Percentiles rank a stretch among this genome's conserved stretches.
phyloP scores from a whole-genome alignment of 2,329 filamentous ascomycete genomes.

The Arthrobotrys musiformis region DNA sequence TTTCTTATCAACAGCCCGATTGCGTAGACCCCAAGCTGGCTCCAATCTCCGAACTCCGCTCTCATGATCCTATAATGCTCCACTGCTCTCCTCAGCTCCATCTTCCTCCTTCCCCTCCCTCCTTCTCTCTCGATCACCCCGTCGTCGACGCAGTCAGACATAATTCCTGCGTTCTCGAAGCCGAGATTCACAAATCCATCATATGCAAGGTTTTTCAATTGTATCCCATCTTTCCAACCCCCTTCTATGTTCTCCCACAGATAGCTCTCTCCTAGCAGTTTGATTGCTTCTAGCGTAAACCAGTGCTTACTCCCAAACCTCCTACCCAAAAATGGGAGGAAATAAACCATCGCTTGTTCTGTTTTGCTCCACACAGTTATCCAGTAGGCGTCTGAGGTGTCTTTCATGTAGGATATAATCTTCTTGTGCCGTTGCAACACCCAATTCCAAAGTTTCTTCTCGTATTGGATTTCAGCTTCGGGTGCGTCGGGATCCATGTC shows the following conservation, averaged over 20 bases:
- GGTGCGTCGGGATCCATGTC: background rate
- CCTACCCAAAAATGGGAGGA: slow-evolving; percentile 23
- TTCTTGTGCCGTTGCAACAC: slow-evolving; percentile 17
- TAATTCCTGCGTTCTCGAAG: background rate
- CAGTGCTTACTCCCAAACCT: slow-evolving; percentile 25
- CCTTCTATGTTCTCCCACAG: slow-evolving; percentile 31
- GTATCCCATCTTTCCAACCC: slow-evolving; percentile 24
- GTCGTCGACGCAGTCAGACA: slow-evolving; percentile 25
- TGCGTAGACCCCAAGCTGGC: slow-evolving; percentile 14
- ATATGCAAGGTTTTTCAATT: slow-evolving; percentile 25
- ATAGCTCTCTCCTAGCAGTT: slow-evolving; percentile 16
- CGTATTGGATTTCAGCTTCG: background rate
- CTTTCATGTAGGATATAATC: slow-evolving; percentile 26
- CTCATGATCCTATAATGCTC: slow-evolving; percentile 16
- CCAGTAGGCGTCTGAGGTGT: slow-evolving; percentile 21
- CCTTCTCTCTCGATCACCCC: slow-evolving; percentile 13
- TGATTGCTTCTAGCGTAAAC: slow-evolving; percentile 33
- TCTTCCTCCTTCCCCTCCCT: slow-evolving; percentile 23
- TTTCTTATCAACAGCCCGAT: slow-evolving; percentile 35
- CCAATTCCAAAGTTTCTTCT: slow-evolving; percentile 30
- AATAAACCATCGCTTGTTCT: slow-evolving; percentile 28
- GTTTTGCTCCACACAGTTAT: background rate
- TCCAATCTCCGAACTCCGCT: slow-evolving; percentile 16
- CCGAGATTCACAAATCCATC: slow-evolving; percentile 20
- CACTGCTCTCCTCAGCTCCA: slow-evolving; percentile 32